Conservation (phyloP, 257 asterid species). For the Buddleja alternifolia region DNA sequence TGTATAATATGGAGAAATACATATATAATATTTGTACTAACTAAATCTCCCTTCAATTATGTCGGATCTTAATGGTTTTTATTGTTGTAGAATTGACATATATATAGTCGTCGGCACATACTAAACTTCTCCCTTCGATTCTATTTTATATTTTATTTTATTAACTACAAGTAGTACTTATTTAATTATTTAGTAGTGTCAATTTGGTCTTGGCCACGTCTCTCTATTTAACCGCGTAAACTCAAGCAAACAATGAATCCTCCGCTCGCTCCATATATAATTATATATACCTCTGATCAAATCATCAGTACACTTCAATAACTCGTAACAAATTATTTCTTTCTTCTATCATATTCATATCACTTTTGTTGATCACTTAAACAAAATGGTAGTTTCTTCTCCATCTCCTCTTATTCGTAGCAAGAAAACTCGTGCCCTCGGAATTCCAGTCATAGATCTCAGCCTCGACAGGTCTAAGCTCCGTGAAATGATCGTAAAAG, state of each 20-base stretch:
- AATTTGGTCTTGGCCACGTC: too few relatives aligned
- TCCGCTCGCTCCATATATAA: too few relatives aligned
- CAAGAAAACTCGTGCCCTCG: constrained; percentile 44
- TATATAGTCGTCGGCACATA: constrained; percentile 10
- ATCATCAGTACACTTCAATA: too few relatives aligned
- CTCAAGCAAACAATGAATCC: constrained; percentile 6
- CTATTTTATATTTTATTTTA: not conserved
- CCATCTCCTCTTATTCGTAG: constrained; percentile 36
- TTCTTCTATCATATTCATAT: too few relatives aligned
- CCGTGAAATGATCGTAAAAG: constrained; percentile 43
- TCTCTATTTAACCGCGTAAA: constrained; percentile 42
- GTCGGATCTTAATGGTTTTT: constrained; percentile 41
- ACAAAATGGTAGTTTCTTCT: constrained; percentile 46
- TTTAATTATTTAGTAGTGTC: not conserved
- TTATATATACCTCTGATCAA: too few relatives aligned
- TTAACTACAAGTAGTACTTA: not conserved
- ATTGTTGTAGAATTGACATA: constrained; percentile 32
- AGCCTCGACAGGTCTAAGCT: constrained; percentile 38
- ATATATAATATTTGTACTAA: too few relatives aligned
- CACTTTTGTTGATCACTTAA: too few relatives aligned
- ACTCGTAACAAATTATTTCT: too few relatives aligned
- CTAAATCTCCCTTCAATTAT: constrained; percentile 7
- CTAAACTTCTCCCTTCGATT: not conserved
- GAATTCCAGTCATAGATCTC: constrained; percentile 61
- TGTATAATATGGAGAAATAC: too few relatives aligned